Percentiles rank a stretch among this genome's conserved stretches.
phyloP scores from a whole-genome alignment of 371 early-diverging fungal species.

The Zychaea mexicana region DNA sequence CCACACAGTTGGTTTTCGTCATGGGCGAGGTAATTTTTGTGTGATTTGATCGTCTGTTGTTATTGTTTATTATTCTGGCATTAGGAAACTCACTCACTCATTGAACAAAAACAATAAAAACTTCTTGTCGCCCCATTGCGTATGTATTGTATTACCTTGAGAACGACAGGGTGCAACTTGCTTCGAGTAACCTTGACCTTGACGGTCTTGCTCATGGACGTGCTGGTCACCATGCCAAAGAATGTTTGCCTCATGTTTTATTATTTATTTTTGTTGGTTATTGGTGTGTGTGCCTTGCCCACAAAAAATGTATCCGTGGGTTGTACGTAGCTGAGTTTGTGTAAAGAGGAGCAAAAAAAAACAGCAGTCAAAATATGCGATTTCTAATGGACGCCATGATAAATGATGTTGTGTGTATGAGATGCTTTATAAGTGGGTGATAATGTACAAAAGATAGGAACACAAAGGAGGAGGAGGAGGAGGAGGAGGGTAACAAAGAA shows the following conservation, averaged over 20 bases:
- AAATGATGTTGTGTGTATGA: neutral
- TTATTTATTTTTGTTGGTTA: neutral
- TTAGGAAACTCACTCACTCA: no score
- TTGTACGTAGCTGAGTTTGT: no score
- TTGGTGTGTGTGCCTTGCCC: neutral
- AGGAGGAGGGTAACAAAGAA: neutral
- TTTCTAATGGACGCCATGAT: neutral
- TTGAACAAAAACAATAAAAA: no score
- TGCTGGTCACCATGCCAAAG: slow-evolving; percentile 86
- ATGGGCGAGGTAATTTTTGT: slow-evolving; percentile 90
- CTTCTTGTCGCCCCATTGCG: no score
- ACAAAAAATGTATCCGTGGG: no score
- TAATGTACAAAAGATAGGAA: neutral
- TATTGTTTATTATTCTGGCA: neutral
- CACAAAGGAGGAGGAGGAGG: neutral
- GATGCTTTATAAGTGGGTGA: neutral
- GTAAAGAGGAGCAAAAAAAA: neutral
- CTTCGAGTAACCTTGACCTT: slow-evolving; percentile 84
- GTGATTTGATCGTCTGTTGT: slow-evolving; percentile 62
- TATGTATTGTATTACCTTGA: slow-evolving; percentile 69
- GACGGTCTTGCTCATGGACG: slow-evolving; percentile 90
- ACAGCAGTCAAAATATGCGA: neutral
- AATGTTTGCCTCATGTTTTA: slow-evolving; percentile 78
- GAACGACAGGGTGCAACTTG: slow-evolving; percentile 80
- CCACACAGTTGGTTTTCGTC: slow-evolving; percentile 84